These are phyloP conservation scores for Fremontodendron californicum DNA, from an alignment of 345 rosid genomes.

Conservation along the genomic window DNA sequence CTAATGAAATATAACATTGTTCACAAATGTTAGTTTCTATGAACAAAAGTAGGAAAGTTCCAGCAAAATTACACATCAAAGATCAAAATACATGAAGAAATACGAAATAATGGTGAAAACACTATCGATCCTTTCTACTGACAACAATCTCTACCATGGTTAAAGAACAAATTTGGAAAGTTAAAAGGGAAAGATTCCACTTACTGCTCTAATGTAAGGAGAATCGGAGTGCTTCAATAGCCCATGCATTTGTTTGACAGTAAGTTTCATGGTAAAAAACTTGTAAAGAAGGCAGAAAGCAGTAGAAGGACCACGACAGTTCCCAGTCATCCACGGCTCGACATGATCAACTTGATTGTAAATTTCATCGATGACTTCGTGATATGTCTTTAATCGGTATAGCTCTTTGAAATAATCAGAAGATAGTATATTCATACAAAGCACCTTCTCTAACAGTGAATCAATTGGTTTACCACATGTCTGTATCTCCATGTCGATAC, in stretches of 20 bases:
- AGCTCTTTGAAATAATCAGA: no score
- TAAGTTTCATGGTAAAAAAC: conserved; percentile 92
- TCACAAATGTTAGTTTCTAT: background rate
- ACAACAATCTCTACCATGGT: background rate
- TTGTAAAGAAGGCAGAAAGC: conserved; percentile 91
- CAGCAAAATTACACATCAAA: background rate
- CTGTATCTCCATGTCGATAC: conserved; percentile 53
- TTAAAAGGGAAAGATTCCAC: conserved; percentile 13
- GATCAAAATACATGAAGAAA: background rate
- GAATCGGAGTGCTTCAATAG: conserved; percentile 84
- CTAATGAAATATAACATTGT: background rate
- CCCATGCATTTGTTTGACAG: conserved; percentile 95
- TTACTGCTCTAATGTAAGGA: conserved; percentile 87
- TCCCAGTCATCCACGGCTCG: conserved; percentile 99
- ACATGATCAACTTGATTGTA: conserved; percentile 95
- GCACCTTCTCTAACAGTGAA: no score
- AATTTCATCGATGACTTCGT: no score
- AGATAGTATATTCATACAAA: no score
- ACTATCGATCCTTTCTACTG: background rate
- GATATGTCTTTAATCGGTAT: no score
- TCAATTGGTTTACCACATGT: no score
- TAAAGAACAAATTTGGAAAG: background rate
- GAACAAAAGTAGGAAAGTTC: background rate
- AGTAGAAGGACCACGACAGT: conserved; percentile 93
- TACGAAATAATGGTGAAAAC: background rate